A percentile compares a stretch with the other conserved stretches of the same genome.
phyloP scores from a whole-genome alignment of 1,284 basidiomycete species.

The Chalciporus piperatoides region DNA sequence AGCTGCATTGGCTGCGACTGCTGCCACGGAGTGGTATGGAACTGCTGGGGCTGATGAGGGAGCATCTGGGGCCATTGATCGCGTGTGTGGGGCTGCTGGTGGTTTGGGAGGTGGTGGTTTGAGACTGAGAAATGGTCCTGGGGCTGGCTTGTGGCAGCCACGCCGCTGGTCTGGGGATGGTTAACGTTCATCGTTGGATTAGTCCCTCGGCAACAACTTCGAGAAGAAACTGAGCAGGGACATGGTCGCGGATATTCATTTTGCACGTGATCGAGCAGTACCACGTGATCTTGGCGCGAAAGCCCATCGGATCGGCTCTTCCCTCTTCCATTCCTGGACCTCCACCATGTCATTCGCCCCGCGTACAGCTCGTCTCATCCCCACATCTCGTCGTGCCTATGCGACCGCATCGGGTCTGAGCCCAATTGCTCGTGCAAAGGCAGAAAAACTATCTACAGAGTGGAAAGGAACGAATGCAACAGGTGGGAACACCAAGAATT shows the following conservation, averaged over 20 bases:
- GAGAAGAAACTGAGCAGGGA: too few species aligned
- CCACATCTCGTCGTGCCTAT: constrained; percentile 37
- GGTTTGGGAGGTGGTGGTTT: constrained; percentile 13
- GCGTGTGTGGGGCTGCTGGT: constrained; percentile 19
- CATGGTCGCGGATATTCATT: neutral
- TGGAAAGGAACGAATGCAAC: constrained; percentile 86
- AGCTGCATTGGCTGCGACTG: constrained; percentile 23
- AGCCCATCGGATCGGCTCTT: constrained; percentile 2
- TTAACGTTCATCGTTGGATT: constrained; percentile 13
- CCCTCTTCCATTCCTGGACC: constrained; percentile 1
- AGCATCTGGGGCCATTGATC: constrained; percentile 24
- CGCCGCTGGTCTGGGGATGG: constrained; percentile 14
- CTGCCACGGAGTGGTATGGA: constrained; percentile 24
- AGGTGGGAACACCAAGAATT: constrained; percentile 86
- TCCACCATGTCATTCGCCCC: constrained; percentile 36
- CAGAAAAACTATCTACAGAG: constrained; percentile 61
- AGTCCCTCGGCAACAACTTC: too few species aligned
- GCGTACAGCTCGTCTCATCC: constrained; percentile 29
- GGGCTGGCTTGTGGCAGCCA: neutral
- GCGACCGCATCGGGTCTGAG: constrained; percentile 50
- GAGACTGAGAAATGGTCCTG: constrained; percentile 14
- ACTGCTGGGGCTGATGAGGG: constrained; percentile 24
- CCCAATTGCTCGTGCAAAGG: constrained; percentile 51
- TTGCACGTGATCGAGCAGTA: constrained; percentile 3
- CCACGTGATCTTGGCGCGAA: neutral